These are phyloP conservation scores for Thelonectria discophora DNA, from an alignment of 2,329 filamentous ascomycete genomes.

Conservation along the genomic window DNA sequence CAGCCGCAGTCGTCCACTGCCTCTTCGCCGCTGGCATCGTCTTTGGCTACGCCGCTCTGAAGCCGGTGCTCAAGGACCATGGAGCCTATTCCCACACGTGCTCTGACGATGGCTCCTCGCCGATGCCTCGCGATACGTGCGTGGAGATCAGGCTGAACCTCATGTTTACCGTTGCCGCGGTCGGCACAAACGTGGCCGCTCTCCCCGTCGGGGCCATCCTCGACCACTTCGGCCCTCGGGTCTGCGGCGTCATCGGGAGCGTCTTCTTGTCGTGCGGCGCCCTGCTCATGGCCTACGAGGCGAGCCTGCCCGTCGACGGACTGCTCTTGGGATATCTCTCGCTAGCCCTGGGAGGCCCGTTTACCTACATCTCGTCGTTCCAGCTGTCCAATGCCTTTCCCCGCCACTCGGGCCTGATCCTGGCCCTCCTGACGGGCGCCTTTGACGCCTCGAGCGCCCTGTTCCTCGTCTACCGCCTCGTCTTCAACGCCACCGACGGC, in stretches of 20 bases:
- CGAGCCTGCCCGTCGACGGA: constrained; percentile 73
- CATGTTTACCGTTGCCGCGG: constrained; percentile 92
- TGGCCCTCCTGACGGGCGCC: constrained; percentile 81
- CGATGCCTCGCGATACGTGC: constrained; percentile 49
- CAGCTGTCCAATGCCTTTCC: constrained; percentile 88
- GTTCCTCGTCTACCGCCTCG: constrained; percentile 77
- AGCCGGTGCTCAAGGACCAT: constrained; percentile 79
- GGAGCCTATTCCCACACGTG: constrained; percentile 76
- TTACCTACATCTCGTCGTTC: constrained; percentile 84
- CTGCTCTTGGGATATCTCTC: constrained; percentile 79
- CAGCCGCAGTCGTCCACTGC: constrained; percentile 55
- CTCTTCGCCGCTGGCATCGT: constrained; percentile 81
- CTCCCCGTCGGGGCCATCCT: constrained; percentile 86
- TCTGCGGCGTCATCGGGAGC: constrained; percentile 77
- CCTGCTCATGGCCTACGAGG: constrained; percentile 71
- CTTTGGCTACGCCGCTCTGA: constrained; percentile 86
- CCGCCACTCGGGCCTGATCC: constrained; percentile 77
- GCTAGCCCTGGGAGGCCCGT: constrained; percentile 80
- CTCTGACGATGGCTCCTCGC: constrained; percentile 35
- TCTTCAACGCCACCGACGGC: constrained; percentile 67
- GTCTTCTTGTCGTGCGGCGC: constrained; percentile 73
- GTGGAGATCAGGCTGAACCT: constrained; percentile 75
- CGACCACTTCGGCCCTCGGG: constrained; percentile 81
- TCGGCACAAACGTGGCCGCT: constrained; percentile 87
- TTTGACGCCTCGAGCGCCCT: constrained; percentile 85